Conservation (phyloP, 768 basidiomycete species). For the Tricholoma terreum region DNA sequence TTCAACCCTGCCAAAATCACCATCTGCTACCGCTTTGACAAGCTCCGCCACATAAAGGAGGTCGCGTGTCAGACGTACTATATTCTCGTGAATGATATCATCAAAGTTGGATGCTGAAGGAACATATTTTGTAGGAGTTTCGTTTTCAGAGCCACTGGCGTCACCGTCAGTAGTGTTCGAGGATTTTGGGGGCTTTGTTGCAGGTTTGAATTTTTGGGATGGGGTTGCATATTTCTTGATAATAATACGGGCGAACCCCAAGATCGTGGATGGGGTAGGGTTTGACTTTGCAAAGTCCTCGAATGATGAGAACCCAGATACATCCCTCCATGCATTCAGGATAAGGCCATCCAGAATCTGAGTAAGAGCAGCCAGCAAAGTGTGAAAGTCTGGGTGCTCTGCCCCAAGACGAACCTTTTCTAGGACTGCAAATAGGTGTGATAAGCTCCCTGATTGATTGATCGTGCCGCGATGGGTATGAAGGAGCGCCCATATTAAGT, state of each 20-base stretch:
- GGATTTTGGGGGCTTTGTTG: no score
- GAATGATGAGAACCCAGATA: slow-evolving; percentile 13
- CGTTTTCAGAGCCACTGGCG: no score
- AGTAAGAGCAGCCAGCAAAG: slow-evolving; percentile 12
- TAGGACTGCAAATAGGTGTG: slow-evolving; percentile 28
- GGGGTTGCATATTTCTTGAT: slow-evolving; percentile 23
- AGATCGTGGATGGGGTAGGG: slow-evolving; percentile 19
- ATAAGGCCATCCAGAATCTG: slow-evolving; percentile 33
- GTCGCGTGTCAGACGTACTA: slow-evolving; percentile 23
- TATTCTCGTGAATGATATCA: slow-evolving; percentile 24
- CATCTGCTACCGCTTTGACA: slow-evolving; percentile 19
- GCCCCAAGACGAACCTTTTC: slow-evolving; percentile 28
- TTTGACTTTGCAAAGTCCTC: slow-evolving; percentile 21
- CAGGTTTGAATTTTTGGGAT: no score
- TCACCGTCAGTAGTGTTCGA: no score
- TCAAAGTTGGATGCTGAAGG: no score
- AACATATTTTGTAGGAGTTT: no score
- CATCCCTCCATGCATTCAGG: slow-evolving; percentile 27
- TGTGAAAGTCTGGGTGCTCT: slow-evolving; percentile 35
- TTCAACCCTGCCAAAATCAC: slow-evolving; percentile 27
- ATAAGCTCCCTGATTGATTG: slow-evolving; percentile 22
- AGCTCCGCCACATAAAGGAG: slow-evolving; percentile 30
- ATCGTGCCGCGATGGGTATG: slow-evolving; percentile 27
- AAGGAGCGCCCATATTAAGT: slow-evolving; percentile 30
- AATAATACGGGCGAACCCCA: slow-evolving; percentile 17